phyloP scores from a whole-genome alignment of 306 rosid genomes.

The Ormosia emarginata region DNA sequence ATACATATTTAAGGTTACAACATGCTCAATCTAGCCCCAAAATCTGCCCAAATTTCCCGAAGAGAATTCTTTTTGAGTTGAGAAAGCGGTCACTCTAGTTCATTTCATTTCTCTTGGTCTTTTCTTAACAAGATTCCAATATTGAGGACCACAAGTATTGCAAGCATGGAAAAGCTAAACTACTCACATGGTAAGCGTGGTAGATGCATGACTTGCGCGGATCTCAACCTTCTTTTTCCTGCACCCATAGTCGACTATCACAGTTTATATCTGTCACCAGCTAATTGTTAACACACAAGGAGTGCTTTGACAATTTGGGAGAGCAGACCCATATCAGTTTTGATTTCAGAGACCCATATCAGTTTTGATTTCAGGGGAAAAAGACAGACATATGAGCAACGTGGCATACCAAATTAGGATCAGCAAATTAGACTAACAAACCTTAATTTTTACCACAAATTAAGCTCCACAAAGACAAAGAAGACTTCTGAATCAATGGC shows the following conservation, averaged over 20 bases:
- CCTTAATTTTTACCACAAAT: not conserved
- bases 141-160: not conserved
- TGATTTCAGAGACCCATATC: not conserved
- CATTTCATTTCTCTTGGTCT: not conserved
- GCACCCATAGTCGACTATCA: not conserved
- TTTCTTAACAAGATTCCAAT: not conserved
- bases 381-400: not conserved
- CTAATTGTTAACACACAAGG: not conserved
- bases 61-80: not conserved
- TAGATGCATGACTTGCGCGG: not conserved
- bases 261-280: not conserved
- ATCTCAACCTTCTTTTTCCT: not conserved
- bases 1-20: not conserved
- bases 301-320: not conserved
- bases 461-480: not conserved
- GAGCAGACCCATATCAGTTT: not conserved
- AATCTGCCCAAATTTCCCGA: not conserved
- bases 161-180: constrained; percentile 9
- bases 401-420: not conserved
- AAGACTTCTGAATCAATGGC: not conserved
- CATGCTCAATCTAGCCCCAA: not conserved
- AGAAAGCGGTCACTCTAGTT: not conserved
- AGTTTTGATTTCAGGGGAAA: not conserved
- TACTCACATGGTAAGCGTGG: constrained; percentile 6
- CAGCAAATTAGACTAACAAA: not conserved